A percentile compares a stretch with the other conserved stretches of the same genome.
Conservation (phyloP, 2,329 filamentous ascomycete genomes). For the Calonectria hongkongensis region DNA sequence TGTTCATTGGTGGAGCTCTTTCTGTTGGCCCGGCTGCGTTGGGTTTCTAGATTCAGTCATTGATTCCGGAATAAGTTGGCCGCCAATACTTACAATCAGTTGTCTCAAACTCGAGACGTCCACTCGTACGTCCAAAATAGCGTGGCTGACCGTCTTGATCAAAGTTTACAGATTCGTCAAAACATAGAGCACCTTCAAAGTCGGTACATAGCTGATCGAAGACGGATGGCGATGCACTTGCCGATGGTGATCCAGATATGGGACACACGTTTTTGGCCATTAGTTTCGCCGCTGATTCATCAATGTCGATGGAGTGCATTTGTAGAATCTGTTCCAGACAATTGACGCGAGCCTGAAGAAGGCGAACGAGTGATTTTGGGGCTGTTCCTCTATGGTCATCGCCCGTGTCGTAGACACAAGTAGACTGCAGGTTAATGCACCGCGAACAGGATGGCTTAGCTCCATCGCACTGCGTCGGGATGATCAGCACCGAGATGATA, state of each 20-base stretch:
- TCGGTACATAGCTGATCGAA: slow-evolving; percentile 44
- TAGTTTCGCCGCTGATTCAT: not conserved
- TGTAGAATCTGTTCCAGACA: slow-evolving; percentile 22
- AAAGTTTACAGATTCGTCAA: slow-evolving; percentile 61
- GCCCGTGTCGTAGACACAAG: slow-evolving; percentile 48
- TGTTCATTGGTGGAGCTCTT: not conserved
- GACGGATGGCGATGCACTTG: not conserved
- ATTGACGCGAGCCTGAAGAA: slow-evolving; percentile 28
- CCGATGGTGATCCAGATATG: not conserved
- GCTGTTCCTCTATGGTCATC: slow-evolving; percentile 19
- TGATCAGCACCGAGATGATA: slow-evolving; percentile 49
- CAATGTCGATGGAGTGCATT: slow-evolving; percentile 25
- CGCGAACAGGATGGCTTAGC: slow-evolving; percentile 16
- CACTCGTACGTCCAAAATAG: slow-evolving; percentile 62
- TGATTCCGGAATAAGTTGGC: not conserved
- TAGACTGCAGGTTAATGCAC: slow-evolving; percentile 44
- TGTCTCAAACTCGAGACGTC: slow-evolving; percentile 56
- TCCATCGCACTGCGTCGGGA: slow-evolving; percentile 27
- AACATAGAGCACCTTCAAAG: slow-evolving; percentile 38
- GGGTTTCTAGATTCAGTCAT: not conserved
- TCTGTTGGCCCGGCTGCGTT: not conserved
- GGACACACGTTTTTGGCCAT: not conserved
- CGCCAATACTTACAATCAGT: not conserved
- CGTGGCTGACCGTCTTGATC: slow-evolving; percentile 59
- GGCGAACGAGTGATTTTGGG: slow-evolving; percentile 13